These are phyloP conservation scores for Neofusicoccum sp. DNA, from an alignment of 2,329 filamentous ascomycete genomes.

Conservation along the genomic window DNA sequence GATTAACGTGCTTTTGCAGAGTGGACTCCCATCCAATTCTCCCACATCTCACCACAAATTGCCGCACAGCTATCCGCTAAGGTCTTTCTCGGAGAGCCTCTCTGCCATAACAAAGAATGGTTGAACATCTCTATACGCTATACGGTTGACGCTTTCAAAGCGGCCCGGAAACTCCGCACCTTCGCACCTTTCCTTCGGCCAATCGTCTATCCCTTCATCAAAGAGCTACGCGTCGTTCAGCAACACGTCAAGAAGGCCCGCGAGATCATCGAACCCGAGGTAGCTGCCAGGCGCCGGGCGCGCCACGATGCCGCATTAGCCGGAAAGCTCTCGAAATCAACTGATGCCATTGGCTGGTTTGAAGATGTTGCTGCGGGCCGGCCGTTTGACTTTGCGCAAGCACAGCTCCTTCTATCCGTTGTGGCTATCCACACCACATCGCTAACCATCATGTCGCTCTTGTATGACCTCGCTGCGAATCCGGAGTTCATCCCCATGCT, in stretches of 20 bases:
- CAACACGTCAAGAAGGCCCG: conserved; percentile 36
- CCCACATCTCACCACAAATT: conserved; percentile 41
- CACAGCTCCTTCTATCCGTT: conserved; percentile 24
- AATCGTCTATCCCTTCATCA: conserved; percentile 38
- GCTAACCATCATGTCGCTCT: conserved; percentile 28
- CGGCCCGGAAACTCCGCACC: conserved; percentile 36
- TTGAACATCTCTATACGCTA: conserved; percentile 38
- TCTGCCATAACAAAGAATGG: conserved; percentile 45
- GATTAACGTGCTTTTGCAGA: conserved; percentile 13
- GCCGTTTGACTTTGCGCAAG: conserved; percentile 15
- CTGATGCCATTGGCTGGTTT: conserved; percentile 28
- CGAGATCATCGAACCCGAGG: conserved; percentile 38
- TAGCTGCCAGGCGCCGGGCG: conserved; percentile 29
- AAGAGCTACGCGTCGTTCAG: conserved; percentile 29
- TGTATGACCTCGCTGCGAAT: conserved; percentile 29
- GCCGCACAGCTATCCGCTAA: conserved; percentile 33
- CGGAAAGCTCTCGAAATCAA: conserved; percentile 26
- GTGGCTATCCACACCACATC: conserved; percentile 30
- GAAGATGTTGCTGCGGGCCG: conserved; percentile 28
- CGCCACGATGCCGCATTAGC: conserved; percentile 23
- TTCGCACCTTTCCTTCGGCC: conserved; percentile 39
- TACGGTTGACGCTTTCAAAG: conserved; percentile 38
- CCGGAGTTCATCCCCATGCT: conserved; percentile 31
- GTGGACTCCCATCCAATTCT: conserved; percentile 29
- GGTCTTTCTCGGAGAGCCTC: conserved; percentile 43